Evolutionary conservation across 1,284 basidiomycete genomes (phyloP).

Genomic region (Rhodotorula mucilaginosa): DNA sequence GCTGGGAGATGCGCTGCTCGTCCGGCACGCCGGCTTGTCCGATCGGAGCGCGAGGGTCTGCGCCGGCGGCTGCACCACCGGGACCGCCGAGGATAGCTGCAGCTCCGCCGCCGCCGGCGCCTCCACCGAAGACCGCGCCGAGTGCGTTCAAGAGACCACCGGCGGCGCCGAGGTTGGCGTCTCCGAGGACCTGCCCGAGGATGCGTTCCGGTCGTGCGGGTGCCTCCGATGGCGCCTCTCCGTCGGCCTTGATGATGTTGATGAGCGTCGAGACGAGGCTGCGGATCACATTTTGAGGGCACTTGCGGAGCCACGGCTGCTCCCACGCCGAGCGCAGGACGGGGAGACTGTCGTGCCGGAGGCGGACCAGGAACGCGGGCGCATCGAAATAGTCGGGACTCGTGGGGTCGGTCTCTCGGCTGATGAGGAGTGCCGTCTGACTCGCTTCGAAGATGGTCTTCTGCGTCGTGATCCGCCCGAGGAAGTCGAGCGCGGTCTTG

Average conservation of each 20-base stretch:
- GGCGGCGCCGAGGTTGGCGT: constrained; percentile 7
- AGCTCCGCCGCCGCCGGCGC: constrained; percentile 9
- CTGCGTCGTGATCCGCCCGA: constrained; percentile 73
- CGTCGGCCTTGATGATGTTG: constrained; percentile 76
- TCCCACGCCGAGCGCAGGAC: constrained; percentile 72
- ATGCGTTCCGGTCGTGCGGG: not conserved
- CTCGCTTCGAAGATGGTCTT: constrained; percentile 79
- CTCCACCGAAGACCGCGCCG: constrained; percentile 18
- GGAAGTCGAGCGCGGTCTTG: constrained; percentile 74
- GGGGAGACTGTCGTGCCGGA: constrained; percentile 71
- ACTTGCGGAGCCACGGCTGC: constrained; percentile 73
- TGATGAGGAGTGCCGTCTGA: constrained; percentile 71
- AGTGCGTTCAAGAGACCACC: constrained; percentile 19
- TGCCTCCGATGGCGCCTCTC: constrained; percentile 54
- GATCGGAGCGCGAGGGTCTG: constrained; percentile 9
- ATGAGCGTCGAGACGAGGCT: constrained; percentile 73
- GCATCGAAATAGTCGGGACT: constrained; percentile 68
- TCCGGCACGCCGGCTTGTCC: constrained; percentile 15
- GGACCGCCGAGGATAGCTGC: constrained; percentile 9
- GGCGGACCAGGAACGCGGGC: constrained; percentile 76
- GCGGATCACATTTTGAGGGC: constrained; percentile 67
- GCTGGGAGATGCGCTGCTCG: constrained; percentile 42
- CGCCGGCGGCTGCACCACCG: constrained; percentile 13
- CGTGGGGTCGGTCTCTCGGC: constrained; percentile 61
- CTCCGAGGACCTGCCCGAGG: constrained; percentile 17